These are phyloP conservation scores for Yamadazyma membranifaciens DNA, from an alignment of 1,139 yeast genomes.

Conservation along the genomic window DNA sequence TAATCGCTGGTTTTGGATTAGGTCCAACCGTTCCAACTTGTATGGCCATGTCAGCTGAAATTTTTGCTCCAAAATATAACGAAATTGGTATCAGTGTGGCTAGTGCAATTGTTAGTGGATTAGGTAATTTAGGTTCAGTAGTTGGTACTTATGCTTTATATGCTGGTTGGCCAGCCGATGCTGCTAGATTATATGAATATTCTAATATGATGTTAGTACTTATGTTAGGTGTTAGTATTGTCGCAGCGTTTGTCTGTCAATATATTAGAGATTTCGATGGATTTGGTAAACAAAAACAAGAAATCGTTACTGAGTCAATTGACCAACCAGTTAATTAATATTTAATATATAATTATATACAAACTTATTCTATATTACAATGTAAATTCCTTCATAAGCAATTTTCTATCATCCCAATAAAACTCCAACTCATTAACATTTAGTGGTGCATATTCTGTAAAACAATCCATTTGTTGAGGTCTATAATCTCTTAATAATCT, in stretches of 20 bases:
- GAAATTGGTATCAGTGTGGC: conserved; percentile 85
- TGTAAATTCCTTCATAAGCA: conserved; percentile 8
- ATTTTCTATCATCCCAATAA: conserved; percentile 13
- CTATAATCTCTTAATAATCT: conserved; percentile 29
- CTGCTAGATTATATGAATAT: conserved; percentile 54
- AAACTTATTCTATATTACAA: conserved; percentile 1
- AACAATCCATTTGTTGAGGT: conserved; percentile 15
- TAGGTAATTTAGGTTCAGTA: conserved; percentile 85
- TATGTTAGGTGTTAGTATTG: conserved; percentile 69
- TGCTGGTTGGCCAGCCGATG: conserved; percentile 84
- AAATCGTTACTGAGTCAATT: too few relatives aligned
- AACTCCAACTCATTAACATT: conserved; percentile 12
- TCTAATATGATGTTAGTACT: conserved; percentile 84
- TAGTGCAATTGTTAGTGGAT: conserved; percentile 79
- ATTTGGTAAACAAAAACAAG: background rate
- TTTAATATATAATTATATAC: background rate
- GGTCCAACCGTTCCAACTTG: conserved; percentile 91
- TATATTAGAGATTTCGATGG: conserved; percentile 22
- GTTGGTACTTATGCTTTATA: conserved; percentile 83
- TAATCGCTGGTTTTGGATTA: conserved; percentile 80
- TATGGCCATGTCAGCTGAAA: conserved; percentile 85
- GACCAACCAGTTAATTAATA: too few relatives aligned
- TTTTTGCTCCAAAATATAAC: conserved; percentile 69
- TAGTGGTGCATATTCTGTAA: conserved; percentile 8
- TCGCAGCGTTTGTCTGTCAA: conserved; percentile 42